Evolutionary conservation across 176 grass and related monocot species (phyloP).

Genomic region (Carex pumila): DNA sequence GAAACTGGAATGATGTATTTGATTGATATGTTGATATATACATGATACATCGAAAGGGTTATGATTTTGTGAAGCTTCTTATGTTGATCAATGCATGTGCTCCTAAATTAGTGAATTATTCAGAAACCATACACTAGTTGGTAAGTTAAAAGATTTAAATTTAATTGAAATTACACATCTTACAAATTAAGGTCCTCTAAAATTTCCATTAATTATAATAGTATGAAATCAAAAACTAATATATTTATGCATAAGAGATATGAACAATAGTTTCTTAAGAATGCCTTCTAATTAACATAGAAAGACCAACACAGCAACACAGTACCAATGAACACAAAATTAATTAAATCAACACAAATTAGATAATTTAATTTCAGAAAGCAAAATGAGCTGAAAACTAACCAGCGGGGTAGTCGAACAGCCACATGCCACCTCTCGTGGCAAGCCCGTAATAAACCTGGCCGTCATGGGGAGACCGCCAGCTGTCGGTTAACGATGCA

Average conservation of each 20-base stretch:
- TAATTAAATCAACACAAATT: too few relatives aligned
- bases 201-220: not conserved
- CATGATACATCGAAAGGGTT: too few relatives aligned
- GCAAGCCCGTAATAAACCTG: slow-evolving; percentile 68
- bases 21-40: too few relatives aligned
- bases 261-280: too few relatives aligned
- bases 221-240: too few relatives aligned
- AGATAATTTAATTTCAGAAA: not conserved
- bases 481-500: slow-evolving; percentile 71
- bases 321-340: not conserved
- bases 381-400: not conserved
- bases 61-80: too few relatives aligned
- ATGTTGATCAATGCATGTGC: not conserved
- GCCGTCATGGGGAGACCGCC: slow-evolving; percentile 16
- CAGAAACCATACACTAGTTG: not conserved
- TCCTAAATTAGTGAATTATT: not conserved
- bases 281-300: too few relatives aligned
- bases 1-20: not conserved
- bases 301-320: too few relatives aligned
- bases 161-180: not conserved
- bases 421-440: slow-evolving; percentile 56
- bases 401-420: slow-evolving; percentile 46
- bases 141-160: not conserved
- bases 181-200: not conserved
- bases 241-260: too few relatives aligned